These are phyloP conservation scores for Brassica rapa DNA, from an alignment of 345 rosid genomes.

Conservation along the genomic window DNA sequence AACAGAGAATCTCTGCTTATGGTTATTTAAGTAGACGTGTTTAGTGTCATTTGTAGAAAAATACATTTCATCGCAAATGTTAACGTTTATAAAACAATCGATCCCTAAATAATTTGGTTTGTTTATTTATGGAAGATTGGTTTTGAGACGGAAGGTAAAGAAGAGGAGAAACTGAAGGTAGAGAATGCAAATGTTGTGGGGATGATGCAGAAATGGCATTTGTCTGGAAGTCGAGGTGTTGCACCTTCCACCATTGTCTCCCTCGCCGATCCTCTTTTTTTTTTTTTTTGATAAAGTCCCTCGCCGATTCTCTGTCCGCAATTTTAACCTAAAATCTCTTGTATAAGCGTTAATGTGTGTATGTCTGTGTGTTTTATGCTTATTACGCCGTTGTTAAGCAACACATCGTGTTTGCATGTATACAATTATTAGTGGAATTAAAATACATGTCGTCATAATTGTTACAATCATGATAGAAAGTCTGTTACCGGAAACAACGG, in stretches of 20 bases:
- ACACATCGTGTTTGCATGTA: slow-evolving; percentile 4
- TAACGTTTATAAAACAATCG: no score
- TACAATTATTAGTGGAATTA: not conserved
- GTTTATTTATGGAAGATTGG: slow-evolving; percentile 46
- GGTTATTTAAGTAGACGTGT: no score
- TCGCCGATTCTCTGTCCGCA: slow-evolving; percentile 56
- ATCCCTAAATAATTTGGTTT: not conserved
- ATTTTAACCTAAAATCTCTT: slow-evolving; percentile 38
- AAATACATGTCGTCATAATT: not conserved
- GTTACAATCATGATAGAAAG: not conserved
- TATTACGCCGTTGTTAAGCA: no score
- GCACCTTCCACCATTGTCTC: slow-evolving; percentile 64
- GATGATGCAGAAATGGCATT: slow-evolving; percentile 90
- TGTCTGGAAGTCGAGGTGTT: slow-evolving; percentile 73
- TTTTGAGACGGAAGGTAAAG: slow-evolving; percentile 65
- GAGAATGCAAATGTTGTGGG: slow-evolving; percentile 71
- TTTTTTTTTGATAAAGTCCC: slow-evolving; percentile 17
- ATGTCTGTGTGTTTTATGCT: not conserved
- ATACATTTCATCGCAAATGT: no score
- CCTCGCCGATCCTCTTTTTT: slow-evolving; percentile 48
- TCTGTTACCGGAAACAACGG: slow-evolving; percentile 34
- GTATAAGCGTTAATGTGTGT: not conserved
- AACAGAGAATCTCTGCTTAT: no score
- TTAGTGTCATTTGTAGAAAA: no score
- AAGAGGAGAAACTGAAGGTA: slow-evolving; percentile 56